These are phyloP conservation scores for Leishmania arabica DNA, from an alignment of 208 protist genomes.

Conservation along the genomic window DNA sequence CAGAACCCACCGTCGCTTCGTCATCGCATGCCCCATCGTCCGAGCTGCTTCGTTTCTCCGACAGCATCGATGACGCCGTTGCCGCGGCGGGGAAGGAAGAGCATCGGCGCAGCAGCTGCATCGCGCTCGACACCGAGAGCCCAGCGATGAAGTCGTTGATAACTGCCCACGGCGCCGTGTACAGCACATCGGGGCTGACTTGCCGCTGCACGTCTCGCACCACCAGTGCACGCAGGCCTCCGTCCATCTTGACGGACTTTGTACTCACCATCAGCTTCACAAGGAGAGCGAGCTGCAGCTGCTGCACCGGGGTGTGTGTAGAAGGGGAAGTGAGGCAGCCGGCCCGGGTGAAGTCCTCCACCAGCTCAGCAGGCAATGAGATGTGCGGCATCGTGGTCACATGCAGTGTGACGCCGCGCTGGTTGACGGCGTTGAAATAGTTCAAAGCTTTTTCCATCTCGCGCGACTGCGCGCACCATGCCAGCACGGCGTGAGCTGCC, in stretches of 20 bases:
- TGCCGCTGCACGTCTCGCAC: slow-evolving; percentile 73
- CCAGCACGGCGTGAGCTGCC: slow-evolving; percentile 61
- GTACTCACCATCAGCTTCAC: slow-evolving; percentile 76
- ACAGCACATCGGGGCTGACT: slow-evolving; percentile 38
- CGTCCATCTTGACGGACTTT: slow-evolving; percentile 76
- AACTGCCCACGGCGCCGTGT: slow-evolving; percentile 63
- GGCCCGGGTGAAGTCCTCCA: background rate
- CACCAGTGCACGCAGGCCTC: slow-evolving; percentile 66
- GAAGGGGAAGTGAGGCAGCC: slow-evolving; percentile 36
- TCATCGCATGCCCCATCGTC: background rate
- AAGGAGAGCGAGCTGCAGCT: slow-evolving; percentile 62
- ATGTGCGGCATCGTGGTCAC: background rate
- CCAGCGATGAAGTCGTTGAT: slow-evolving; percentile 82
- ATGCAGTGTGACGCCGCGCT: slow-evolving; percentile 42
- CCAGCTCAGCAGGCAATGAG: slow-evolving; percentile 2
- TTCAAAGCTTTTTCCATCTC: slow-evolving; percentile 71
- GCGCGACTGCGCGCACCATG: slow-evolving; percentile 59
- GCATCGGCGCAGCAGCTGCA: slow-evolving; percentile 60
- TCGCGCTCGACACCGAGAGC: slow-evolving; percentile 75
- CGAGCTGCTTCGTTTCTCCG: background rate
- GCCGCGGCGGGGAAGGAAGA: background rate
- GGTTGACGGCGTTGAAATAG: slow-evolving; percentile 65
- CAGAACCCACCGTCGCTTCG: background rate
- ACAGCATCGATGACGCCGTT: background rate
- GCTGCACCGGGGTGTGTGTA: slow-evolving; percentile 36